phyloP scores from a whole-genome alignment of 352 stramenopile genomes.

The Pelagophyceae sp. region DNA sequence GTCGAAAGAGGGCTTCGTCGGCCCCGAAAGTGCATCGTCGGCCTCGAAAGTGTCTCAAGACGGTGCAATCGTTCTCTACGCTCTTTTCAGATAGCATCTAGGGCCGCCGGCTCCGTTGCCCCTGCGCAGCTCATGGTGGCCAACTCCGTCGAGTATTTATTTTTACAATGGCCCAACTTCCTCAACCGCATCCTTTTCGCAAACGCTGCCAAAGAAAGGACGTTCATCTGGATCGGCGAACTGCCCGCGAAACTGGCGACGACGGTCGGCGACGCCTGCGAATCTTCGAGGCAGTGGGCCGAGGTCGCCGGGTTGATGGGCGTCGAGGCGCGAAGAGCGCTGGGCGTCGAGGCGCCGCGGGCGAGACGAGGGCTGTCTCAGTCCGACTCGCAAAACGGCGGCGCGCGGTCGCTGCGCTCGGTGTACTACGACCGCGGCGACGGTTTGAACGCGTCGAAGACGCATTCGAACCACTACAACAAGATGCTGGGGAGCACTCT shows the following conservation, averaged over 20 bases:
- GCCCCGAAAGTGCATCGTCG: too few relatives aligned
- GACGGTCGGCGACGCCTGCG: neutral
- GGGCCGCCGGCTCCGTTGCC: neutral
- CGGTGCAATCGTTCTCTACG: too few relatives aligned
- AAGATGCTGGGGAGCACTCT: neutral
- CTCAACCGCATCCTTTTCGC: neutral
- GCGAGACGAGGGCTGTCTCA: too few relatives aligned
- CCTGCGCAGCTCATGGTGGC: constrained; percentile 10
- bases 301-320: too few relatives aligned
- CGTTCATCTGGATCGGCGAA: neutral
- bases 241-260: neutral
- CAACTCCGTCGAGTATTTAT: constrained; percentile 4
- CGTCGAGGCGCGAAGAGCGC: too few relatives aligned
- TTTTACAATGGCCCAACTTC: neutral
- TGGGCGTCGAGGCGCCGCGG: too few relatives aligned
- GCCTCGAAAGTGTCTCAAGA: too few relatives aligned
- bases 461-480: constrained; percentile 1
- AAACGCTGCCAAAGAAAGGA: neutral
- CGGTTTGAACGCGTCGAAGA: neutral
- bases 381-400: neutral
- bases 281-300: neutral
- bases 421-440: neutral
- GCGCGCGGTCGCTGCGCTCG: neutral
- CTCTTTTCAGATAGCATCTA: too few relatives aligned
- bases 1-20: too few relatives aligned